Percentiles rank a stretch among this genome's conserved stretches.
phyloP scores from a whole-genome alignment of 148 eudicot genomes.

The Rhododendron mucronatum region DNA sequence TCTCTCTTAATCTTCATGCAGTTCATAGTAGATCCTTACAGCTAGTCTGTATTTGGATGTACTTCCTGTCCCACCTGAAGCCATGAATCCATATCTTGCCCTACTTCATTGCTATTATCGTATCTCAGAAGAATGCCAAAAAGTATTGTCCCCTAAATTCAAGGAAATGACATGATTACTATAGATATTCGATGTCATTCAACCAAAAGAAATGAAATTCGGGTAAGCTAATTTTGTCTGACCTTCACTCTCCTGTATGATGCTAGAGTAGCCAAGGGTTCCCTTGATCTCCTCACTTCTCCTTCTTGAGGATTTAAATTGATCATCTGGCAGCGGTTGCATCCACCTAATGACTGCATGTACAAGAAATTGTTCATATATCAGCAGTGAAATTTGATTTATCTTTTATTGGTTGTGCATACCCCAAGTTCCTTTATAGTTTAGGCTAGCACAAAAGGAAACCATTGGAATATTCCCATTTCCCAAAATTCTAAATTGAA shows the following conservation, averaged over 20 bases:
- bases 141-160: conserved; percentile 70
- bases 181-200: not conserved
- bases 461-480: not conserved
- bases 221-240: conserved; percentile 3
- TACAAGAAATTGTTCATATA: not conserved
- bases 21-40: not conserved
- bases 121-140: conserved; percentile 71
- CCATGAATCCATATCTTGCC: conserved; percentile 35
- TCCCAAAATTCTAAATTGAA: not conserved
- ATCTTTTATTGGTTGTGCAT: not conserved
- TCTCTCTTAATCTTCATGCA: not conserved
- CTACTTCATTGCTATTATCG: conserved; percentile 23
- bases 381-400: not conserved
- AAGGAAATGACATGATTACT: not conserved
- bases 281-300: conserved; percentile 49
- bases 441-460: not conserved
- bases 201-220: not conserved
- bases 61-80: conserved; percentile 68
- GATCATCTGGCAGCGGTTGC: conserved; percentile 96
- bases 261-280: conserved; percentile 90
- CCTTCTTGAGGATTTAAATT: conserved; percentile 55
- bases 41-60: conserved; percentile 32
- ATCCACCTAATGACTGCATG: conserved; percentile 83
- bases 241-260: conserved; percentile 86
- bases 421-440: not conserved